Percentiles rank a stretch among this genome's conserved stretches.
Conservation (phyloP, 371 early-diverging fungal species). For the Synchytrium microbalum region DNA sequence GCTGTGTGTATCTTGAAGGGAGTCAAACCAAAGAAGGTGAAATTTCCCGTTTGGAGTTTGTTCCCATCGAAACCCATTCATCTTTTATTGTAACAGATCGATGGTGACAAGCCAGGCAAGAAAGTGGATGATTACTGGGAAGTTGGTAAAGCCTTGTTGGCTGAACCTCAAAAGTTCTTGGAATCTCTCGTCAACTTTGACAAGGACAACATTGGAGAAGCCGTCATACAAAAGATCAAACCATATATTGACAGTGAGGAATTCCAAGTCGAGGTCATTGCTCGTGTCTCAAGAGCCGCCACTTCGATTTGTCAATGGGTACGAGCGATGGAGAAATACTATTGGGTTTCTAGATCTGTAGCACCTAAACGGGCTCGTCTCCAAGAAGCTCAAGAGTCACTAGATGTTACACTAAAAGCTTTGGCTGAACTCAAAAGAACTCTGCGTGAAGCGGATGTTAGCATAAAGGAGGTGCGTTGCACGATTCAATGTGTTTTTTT, state of each 20-base stretch:
- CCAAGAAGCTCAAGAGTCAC: constrained; percentile 46
- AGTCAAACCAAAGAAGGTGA: constrained; percentile 52
- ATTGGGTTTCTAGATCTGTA: constrained; percentile 46
- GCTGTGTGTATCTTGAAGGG: constrained; percentile 55
- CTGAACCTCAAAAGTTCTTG: constrained; percentile 51
- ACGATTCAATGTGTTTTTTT: constrained; percentile 1
- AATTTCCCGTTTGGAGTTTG: too few relatives aligned
- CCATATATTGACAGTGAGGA: constrained; percentile 55
- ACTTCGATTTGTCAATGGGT: constrained; percentile 58
- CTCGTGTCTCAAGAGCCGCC: constrained; percentile 49
- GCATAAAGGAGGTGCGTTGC: constrained; percentile 37
- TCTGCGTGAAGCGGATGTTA: constrained; percentile 45
- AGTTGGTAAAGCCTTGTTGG: constrained; percentile 41
- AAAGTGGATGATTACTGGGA: constrained; percentile 59
- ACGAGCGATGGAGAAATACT: constrained; percentile 57
- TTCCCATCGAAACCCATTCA: too few relatives aligned
- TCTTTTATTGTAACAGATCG: too few relatives aligned
- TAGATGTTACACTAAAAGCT: constrained; percentile 42
- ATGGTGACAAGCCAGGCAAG: constrained; percentile 51
- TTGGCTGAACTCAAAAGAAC: constrained; percentile 47
- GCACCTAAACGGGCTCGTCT: constrained; percentile 48
- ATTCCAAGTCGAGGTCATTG: constrained; percentile 43
- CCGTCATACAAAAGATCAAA: constrained; percentile 41
- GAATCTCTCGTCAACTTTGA: constrained; percentile 51
- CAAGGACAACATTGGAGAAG: constrained; percentile 49